Base-by-base conservation (phyloP, 1,284 basidiomycete genomes). In the Schizopora paradoxa region DNA sequence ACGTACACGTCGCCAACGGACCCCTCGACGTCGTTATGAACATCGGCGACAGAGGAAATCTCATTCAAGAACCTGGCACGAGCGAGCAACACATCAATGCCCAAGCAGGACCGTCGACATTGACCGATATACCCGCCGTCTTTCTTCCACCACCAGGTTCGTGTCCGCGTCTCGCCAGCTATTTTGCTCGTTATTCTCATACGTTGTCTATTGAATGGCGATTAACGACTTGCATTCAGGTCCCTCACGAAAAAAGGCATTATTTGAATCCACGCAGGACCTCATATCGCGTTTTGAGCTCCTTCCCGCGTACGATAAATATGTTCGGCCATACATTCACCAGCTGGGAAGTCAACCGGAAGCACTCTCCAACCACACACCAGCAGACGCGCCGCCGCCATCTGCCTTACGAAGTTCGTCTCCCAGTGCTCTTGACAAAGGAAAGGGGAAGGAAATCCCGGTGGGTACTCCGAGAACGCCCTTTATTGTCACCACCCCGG, bases 251-350 rank as follows among this genome's bases (percentile, higher is more conserved):
- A 51, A 41, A 35, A 69, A 64, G 40, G 64, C 68, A 16, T 69
- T 74, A 60, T 72, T 87, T 45, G 63, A 71, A 35, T 82, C 82
- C 64, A 86, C 86, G 2, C 76, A 88, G 54, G 86, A 88, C 63
- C 76, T 88, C 43, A 68, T 88, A 48, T 66, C 73, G 33, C 79
- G 81, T 49, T 83, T 88, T 55, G 65, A 74, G 39, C 75, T 88
- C 27, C 70, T 79, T 39, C 58, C 77, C 6, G 77, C 82, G 11
- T 88, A 88, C 61, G 79, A 88, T 67, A 83, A 79, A 57, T 82
- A 88, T 59, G 85, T 88, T 38, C 72, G 78, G 16, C 73, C 76
- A 19, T 66, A 69, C 57, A 41, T 61, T 58, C 39, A 61, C 58
- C 40, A 43, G 22, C 37, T 54, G 42, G 57, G 45, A 13, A 58